These are phyloP conservation scores for Xylaria arbuscula DNA, from an alignment of 2,329 filamentous ascomycete genomes.

Conservation along the genomic window DNA sequence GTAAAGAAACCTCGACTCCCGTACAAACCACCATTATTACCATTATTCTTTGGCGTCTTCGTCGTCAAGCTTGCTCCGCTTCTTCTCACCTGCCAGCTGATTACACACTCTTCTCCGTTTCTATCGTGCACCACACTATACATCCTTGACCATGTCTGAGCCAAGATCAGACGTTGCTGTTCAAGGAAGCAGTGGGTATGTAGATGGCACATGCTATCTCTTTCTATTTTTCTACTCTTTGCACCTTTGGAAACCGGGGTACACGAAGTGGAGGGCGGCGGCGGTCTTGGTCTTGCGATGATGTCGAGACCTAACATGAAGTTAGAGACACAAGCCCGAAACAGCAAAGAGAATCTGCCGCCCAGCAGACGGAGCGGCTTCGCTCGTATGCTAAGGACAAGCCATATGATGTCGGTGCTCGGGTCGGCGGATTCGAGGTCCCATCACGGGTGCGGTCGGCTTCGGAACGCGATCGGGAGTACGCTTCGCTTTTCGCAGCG, in stretches of 20 bases:
- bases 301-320: slow-evolving; percentile 6
- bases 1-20: neutral
- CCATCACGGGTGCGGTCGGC: slow-evolving; percentile 2
- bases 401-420: slow-evolving; percentile 11
- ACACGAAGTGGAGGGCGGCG: neutral
- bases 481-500: slow-evolving; percentile 10
- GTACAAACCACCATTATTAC: neutral
- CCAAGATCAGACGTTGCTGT: slow-evolving; percentile 11
- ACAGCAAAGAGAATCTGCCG: neutral
- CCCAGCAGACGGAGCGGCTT: neutral
- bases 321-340: slow-evolving; percentile 4
- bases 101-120: neutral
- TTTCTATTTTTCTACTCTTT: neutral
- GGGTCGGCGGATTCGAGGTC: neutral
- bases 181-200: slow-evolving; percentile 25
- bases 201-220: neutral
- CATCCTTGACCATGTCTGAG: slow-evolving; percentile 6
- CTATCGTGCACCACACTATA: neutral
- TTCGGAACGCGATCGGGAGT: neutral
- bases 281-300: neutral
- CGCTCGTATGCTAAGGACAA: neutral
- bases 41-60: neutral
- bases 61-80: neutral
- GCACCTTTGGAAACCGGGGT: neutral
- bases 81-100: neutral